Evolutionary conservation across 2,329 filamentous ascomycete genomes (phyloP).

Genomic region (Botryotinia narcissicola): DNA sequence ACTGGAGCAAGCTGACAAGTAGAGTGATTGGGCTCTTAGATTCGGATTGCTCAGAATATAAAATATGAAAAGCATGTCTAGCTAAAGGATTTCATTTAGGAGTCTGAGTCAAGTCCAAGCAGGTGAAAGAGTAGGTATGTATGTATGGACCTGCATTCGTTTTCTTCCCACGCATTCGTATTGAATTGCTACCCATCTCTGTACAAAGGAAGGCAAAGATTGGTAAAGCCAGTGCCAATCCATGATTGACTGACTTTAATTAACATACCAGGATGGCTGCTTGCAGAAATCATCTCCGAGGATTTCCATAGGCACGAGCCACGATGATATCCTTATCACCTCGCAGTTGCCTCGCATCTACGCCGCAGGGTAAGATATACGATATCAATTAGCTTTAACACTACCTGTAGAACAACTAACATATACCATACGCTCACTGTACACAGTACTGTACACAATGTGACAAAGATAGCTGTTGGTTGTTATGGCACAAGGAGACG

Average conservation of each 20-base stretch:
- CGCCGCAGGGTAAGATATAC: constrained; percentile 18
- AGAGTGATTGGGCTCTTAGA: too few species aligned
- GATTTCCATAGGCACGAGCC: constrained; percentile 19
- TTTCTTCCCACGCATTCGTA: not conserved
- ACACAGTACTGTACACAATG: not conserved
- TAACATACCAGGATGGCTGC: constrained; percentile 8
- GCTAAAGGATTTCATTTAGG: not conserved
- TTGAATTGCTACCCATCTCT: not conserved
- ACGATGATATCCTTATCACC: constrained; percentile 21
- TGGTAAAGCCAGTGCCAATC: not conserved
- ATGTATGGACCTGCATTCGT: not conserved
- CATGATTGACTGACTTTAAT: not conserved
- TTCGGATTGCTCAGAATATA: not conserved
- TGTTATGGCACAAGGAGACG: constrained; percentile 5
- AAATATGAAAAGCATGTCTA: not conserved
- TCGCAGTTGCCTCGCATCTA: constrained; percentile 17
- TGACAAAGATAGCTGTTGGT: not conserved
- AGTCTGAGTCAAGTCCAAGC: not conserved
- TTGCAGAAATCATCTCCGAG: constrained; percentile 23
- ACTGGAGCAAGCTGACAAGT: not conserved
- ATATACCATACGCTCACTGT: not conserved
- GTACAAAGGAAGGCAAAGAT: not conserved
- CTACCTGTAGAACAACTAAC: constrained; percentile 3
- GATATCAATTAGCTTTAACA: not conserved
- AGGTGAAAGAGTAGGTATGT: not conserved